Base-by-base conservation (phyloP, 495 filamentous ascomycete genomes). In the Cercophora scortea region DNA sequence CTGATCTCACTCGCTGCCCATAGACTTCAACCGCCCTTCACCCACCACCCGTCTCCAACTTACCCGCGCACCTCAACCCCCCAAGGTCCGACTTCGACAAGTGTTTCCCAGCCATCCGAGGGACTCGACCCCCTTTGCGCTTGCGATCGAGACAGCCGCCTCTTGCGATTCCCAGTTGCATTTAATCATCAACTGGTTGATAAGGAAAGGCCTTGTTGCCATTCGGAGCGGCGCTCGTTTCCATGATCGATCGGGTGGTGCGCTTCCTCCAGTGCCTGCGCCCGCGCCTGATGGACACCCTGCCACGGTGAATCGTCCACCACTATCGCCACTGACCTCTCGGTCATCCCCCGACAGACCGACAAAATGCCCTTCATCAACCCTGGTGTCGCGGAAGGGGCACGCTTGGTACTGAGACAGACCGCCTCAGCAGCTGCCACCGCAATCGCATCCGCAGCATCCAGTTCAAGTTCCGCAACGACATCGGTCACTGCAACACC, bases 291-390 rank as follows among this genome's bases (percentile, higher is more conserved):
- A 66, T 66, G 63, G 63, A 60, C 57, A 34, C 54, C 55, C 47
- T 52, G 55, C 57, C 38, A 52, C 50, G 18, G 46, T 63, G 39
- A 60, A 50, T 50, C 47, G 54, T 50, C 38, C 41, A 25, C 25
- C 25, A 25, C 39, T 32, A 51, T 59, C 52, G 52, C 52, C 60
- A 52, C 51, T 54, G 49, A 52, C 44, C 49, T 57, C 40, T 42
- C 9, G 32, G 43, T 43, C 39, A 47, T 38, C 25, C 12, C n/a
- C 36, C 44, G 32, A 39, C 38, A 32, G n/a, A 11, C 35, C 48
- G 51, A 42, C 48, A 60, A 56, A n/a, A 69, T 69, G 66, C 50
- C 51, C 0, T 49, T 64, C 35, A 38, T 69, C 46, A 57, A 66
- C 34, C 52, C 55, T 17, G 62, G 49, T 41, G 45, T 67, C 18